Evolutionary conservation across 2,329 filamentous ascomycete genomes (phyloP).

Genomic region (Bretziella fagacearum): DNA sequence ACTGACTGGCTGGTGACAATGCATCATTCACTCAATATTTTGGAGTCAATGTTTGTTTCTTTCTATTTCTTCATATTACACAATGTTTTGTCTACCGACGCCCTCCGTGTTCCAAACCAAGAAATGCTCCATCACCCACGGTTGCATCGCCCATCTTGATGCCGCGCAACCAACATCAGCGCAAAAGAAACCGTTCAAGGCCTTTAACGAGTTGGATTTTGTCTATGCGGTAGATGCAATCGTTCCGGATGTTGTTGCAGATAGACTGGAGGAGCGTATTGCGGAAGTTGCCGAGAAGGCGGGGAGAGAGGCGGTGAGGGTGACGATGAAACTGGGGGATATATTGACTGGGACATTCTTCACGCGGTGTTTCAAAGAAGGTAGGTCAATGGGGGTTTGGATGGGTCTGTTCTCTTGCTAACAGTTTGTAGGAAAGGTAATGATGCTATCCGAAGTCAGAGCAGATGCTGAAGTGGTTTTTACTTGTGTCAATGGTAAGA

Average conservation of each 20-base stretch:
- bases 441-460: slow-evolving; percentile 70
- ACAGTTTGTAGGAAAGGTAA: slow-evolving; percentile 44
- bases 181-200: slow-evolving; percentile 58
- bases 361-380: slow-evolving; percentile 65
- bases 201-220: slow-evolving; percentile 47
- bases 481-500: slow-evolving; percentile 47
- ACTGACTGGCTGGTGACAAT: too few relatives aligned
- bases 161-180: slow-evolving; percentile 46
- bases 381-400: slow-evolving; percentile 24
- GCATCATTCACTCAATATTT: not conserved
- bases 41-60: not conserved
- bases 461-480: slow-evolving; percentile 56
- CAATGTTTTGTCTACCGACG: slow-evolving; percentile 30
- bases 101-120: slow-evolving; percentile 35
- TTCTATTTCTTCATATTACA: not conserved
- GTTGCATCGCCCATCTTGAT: slow-evolving; percentile 52
- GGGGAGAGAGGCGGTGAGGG: slow-evolving; percentile 41
- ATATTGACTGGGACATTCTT: slow-evolving; percentile 64
- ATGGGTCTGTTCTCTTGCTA: not conserved
- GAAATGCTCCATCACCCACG: slow-evolving; percentile 62
- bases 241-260: slow-evolving; percentile 47
- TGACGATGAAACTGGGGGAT: slow-evolving; percentile 56
- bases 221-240: slow-evolving; percentile 57
- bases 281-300: slow-evolving; percentile 13
- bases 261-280: slow-evolving; percentile 33